Evolutionary conservation across 2,329 filamentous ascomycete species (phyloP).

Genomic region (Akanthomyces muscarius): DNA sequence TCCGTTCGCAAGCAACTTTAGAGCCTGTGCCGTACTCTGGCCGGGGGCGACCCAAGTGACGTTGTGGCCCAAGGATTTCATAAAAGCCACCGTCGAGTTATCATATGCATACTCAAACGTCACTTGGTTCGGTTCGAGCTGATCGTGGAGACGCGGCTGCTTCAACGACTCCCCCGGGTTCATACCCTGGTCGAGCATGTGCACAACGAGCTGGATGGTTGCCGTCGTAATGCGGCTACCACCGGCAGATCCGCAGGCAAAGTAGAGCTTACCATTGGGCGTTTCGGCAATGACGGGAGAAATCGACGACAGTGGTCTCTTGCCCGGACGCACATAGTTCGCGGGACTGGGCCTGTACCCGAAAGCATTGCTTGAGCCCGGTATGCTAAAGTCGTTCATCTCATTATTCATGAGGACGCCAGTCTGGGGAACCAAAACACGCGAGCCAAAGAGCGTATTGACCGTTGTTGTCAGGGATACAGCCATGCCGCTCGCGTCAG

Average conservation of each 20-base stretch:
- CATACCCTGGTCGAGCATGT: conserved; percentile 66
- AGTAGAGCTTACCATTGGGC: conserved; percentile 62
- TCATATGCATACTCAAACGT: conserved; percentile 71
- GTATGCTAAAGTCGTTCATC: conserved; percentile 73
- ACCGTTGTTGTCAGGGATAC: conserved; percentile 77
- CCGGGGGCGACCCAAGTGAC: conserved; percentile 66
- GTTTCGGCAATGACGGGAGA: conserved; percentile 73
- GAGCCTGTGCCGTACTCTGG: conserved; percentile 66
- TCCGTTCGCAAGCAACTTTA: conserved; percentile 60
- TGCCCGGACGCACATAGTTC: conserved; percentile 73
- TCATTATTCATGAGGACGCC: conserved; percentile 68
- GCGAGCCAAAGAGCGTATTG: conserved; percentile 75
- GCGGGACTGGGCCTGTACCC: conserved; percentile 70
- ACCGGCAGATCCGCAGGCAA: conserved; percentile 73
- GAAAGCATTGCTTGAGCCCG: conserved; percentile 66
- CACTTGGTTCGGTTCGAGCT: conserved; percentile 66
- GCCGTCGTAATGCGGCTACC: conserved; percentile 81
- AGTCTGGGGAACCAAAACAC: conserved; percentile 74
- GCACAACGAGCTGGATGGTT: conserved; percentile 72
- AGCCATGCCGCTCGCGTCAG: conserved; percentile 66
- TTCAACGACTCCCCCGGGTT: conserved; percentile 60
- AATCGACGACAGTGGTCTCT: conserved; percentile 75
- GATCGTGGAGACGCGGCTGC: conserved; percentile 73
- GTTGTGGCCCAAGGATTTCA: conserved; percentile 67
- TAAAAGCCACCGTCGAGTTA: conserved; percentile 62